Evolutionary conservation across 116 monocot genomes (phyloP), one percentile per base, ranked within the genome.

Genomic region (Iris pallida): DNA sequence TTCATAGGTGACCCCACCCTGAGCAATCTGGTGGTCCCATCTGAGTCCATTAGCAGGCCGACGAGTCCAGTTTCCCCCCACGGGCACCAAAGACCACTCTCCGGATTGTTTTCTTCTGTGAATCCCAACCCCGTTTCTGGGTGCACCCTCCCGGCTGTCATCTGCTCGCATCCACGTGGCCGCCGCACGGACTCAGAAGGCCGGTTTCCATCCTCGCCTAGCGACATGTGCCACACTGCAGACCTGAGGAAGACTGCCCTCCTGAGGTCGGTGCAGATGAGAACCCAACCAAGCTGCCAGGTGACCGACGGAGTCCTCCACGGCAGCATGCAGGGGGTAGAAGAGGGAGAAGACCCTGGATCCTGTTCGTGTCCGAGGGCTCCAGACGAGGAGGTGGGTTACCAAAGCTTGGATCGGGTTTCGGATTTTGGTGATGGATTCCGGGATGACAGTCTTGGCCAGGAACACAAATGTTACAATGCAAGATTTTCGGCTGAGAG

Each of bases 231-330:
- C 80, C 95, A 95, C 68, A 69, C 81, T 6, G 86, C 75, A 7
- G 95, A 95, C 67, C 66, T 95, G 10, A 83, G 95, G 48, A 71
- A 68, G 42, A 75, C 95, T 4, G 95, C 94, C 3, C 76, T 95
- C 12, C 63, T 95, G 71, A 76, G 95, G 55, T 95, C 95, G 7
- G 88, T 91, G 17, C 95, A 95, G 78, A 95, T 95, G 88, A 80
- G 88, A 68, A 56, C 88, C 10, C 86, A 90, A 41, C 53, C 51
- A 5, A 61, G 20, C 44, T 61, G 43, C 42, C 44, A 41, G 7
- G 13, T 7, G 7, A 8, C 44, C 42, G 61, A n/a, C 44, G 4
- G 8, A n/a, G 61, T 41, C 6, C 42, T 2, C 5, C 61, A 61
- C 7, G 43, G 61, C 61, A 44, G 15, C 44, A 14, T 44, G 61